A percentile compares a stretch with the other conserved stretches of the same genome.
phyloP scores from a whole-genome alignment of 1,139 yeast genomes.

The Kurtzmaniella quercitrusa region DNA sequence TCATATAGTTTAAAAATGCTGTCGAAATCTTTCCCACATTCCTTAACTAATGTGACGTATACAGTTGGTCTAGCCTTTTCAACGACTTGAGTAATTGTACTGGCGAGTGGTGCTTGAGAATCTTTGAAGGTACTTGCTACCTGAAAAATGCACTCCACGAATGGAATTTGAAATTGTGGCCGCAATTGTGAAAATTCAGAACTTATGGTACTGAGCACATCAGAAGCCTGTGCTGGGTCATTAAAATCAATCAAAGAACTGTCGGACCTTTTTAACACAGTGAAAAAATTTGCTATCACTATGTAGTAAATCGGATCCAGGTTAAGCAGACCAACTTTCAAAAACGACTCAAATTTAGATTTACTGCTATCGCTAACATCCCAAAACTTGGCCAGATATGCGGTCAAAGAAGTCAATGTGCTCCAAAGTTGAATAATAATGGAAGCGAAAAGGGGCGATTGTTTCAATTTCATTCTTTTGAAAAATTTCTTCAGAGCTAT shows the following conservation, averaged over 20 bases:
- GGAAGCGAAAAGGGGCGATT: conserved; percentile 33
- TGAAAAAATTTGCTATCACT: conserved; percentile 20
- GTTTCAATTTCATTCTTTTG: conserved; percentile 46
- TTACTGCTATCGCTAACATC: conserved; percentile 36
- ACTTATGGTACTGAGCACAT: conserved; percentile 16
- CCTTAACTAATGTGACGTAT: not conserved
- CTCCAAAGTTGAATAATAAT: conserved; percentile 48
- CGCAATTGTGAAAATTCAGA: conserved; percentile 17
- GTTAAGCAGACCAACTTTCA: conserved; percentile 50
- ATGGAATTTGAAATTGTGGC: not conserved
- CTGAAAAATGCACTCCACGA: conserved; percentile 16
- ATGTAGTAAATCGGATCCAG: conserved; percentile 49
- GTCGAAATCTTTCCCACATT: not conserved
- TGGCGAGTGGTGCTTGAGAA: conserved; percentile 3
- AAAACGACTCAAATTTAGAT: conserved; percentile 39
- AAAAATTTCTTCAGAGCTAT: conserved; percentile 45
- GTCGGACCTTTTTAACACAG: conserved; percentile 11
- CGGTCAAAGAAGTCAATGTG: conserved; percentile 39
- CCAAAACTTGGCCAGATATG: conserved; percentile 48
- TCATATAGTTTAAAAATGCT: conserved; percentile 18
- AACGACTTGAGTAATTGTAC: conserved; percentile 19
- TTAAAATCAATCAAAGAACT: conserved; percentile 10
- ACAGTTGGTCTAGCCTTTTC: conserved; percentile 12
- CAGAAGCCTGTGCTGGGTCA: conserved; percentile 10
- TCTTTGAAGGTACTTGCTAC: conserved; percentile 13